A percentile compares a stretch with the other conserved stretches of the same genome.
These are phyloP conservation scores for Penicillium carneum DNA, from an alignment of 2,329 filamentous ascomycete species.

Conservation along the genomic window DNA sequence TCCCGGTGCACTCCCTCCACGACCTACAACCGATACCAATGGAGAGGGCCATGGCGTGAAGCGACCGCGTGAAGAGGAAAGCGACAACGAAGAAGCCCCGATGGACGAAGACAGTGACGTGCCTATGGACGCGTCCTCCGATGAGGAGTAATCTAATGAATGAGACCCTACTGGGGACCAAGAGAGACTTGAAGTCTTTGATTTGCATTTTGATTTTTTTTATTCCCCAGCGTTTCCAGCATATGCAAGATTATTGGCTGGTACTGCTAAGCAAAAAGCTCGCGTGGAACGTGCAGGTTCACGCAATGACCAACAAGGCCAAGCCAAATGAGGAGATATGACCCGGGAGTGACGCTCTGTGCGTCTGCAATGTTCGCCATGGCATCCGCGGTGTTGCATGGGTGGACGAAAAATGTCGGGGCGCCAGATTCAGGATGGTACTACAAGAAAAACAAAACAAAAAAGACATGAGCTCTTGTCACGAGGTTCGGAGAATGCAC, in stretches of 20 bases:
- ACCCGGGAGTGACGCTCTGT: constrained; percentile 55
- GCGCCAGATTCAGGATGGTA: constrained; percentile 82
- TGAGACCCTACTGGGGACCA: constrained; percentile 15
- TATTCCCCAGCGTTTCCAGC: constrained; percentile 24
- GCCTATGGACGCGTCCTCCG: constrained; percentile 73
- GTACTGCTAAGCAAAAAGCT: constrained; percentile 57
- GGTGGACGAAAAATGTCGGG: constrained; percentile 89
- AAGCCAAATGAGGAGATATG: constrained; percentile 87
- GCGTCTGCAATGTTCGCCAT: constrained; percentile 68
- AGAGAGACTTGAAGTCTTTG: constrained; percentile 24
- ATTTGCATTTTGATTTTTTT: constrained; percentile 24
- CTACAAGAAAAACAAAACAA: constrained; percentile 53
- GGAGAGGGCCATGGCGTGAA: constrained; percentile 68
- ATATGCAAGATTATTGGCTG: constrained; percentile 31
- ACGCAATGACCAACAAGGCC: constrained; percentile 84
- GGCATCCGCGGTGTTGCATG: constrained; percentile 84
- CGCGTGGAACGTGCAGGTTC: constrained; percentile 76
- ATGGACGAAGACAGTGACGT: constrained; percentile 75
- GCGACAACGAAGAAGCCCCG: constrained; percentile 60
- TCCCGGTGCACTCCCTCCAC: constrained; percentile 56
- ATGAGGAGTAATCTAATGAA: constrained; percentile 64
- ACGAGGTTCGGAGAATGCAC: constrained; percentile 51
- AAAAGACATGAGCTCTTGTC: constrained; percentile 46
- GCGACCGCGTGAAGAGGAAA: constrained; percentile 71
- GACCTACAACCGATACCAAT: constrained; percentile 56